Base-by-base conservation (phyloP, 805 yeast genomes). In the Kluyveromyces nonfermentans region DNA sequence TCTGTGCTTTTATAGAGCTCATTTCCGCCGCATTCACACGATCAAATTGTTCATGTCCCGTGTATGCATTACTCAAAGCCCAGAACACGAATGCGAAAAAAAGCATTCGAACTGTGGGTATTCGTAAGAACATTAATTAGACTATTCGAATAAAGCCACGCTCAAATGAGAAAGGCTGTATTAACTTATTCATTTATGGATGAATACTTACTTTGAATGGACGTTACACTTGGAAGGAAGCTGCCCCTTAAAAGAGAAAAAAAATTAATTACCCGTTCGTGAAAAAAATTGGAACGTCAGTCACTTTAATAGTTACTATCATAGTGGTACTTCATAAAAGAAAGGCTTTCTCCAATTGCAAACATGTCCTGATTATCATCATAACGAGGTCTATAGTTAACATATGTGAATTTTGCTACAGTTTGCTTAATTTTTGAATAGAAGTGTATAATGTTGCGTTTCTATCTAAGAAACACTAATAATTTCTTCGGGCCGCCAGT, bases 401-500 rank as follows among this genome's bases (percentile, higher is more conserved):
- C n/a, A n/a, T n/a, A n/a, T n/a, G n/a, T n/a, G n/a, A n/a, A n/a
- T n/a, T n/a, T n/a, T n/a, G n/a, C n/a, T n/a, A n/a, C n/a, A n/a
- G n/a, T n/a, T n/a, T n/a, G n/a, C n/a, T n/a, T n/a, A n/a, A n/a
- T n/a, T n/a, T n/a, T n/a, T n/a, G n/a, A n/a, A n/a, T n/a, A n/a
- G n/a, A n/a, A n/a, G n/a, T n/a, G n/a, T n/a, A n/a, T n/a, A n/a
- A n/a, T n/a, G n/a, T n/a, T n/a, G n/a, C n/a, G n/a, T n/a, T n/a
- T n/a, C n/a, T n/a, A n/a, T n/a, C n/a, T n/a, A n/a, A n/a, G n/a
- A n/a, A n/a, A n/a, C n/a, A n/a, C n/a, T n/a, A 30, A 30, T 30
- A 16, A 12, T 33, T 4, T 33, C 35, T 3, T 28, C n/a, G 2
- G 34, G 1, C 43, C 42, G 16, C 55, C 59, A 44, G 37, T 61